These are phyloP conservation scores for Fusarium fracticaudum DNA, from an alignment of 2,329 filamentous ascomycete genomes.

Conservation along the genomic window DNA sequence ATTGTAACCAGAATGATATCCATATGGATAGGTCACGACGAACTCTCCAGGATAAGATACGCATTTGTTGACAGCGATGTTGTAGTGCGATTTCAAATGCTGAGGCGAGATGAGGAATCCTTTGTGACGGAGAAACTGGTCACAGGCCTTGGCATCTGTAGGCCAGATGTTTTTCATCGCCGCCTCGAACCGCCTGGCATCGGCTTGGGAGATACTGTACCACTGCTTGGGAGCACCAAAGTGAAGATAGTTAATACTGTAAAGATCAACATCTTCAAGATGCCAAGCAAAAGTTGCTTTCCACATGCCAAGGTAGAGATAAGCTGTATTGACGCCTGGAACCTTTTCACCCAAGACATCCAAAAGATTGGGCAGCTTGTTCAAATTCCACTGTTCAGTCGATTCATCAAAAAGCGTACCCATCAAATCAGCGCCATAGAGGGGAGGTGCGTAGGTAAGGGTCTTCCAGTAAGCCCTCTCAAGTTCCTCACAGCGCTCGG, in stretches of 20 bases:
- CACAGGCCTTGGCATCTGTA: slow-evolving; percentile 91
- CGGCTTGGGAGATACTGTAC: slow-evolving; percentile 98
- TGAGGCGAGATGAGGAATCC: slow-evolving; percentile 95
- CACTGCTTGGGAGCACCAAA: slow-evolving; percentile 99
- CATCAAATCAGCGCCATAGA: slow-evolving; percentile 97
- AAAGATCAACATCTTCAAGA: slow-evolving; percentile 96
- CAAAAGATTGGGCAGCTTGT: slow-evolving; percentile 90
- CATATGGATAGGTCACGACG: slow-evolving; percentile 97
- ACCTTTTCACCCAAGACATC: slow-evolving; percentile 96
- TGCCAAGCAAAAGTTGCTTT: slow-evolving; percentile 99
- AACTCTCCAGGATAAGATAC: slow-evolving; percentile 98
- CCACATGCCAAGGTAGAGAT: slow-evolving; percentile 99
- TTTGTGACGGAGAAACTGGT: slow-evolving; percentile 96
- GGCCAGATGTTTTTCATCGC: slow-evolving; percentile 98
- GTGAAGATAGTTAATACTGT: slow-evolving; percentile 99
- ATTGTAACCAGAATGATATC: slow-evolving; percentile 98
- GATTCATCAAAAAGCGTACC: slow-evolving; percentile 92
- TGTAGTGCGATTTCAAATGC: slow-evolving; percentile 85
- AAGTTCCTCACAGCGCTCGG: slow-evolving; percentile 91
- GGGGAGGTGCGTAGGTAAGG: slow-evolving; percentile 89
- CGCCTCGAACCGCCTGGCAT: slow-evolving; percentile 89
- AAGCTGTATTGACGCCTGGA: slow-evolving; percentile 96
- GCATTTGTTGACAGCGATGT: slow-evolving; percentile 95
- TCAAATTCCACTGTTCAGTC: slow-evolving; percentile 90
- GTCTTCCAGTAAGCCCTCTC: slow-evolving; percentile 98